Percentiles rank a stretch among this genome's conserved stretches.
phyloP scores from a whole-genome alignment of 495 filamentous ascomycete species.

The Staphylotrichum tortipilum region DNA sequence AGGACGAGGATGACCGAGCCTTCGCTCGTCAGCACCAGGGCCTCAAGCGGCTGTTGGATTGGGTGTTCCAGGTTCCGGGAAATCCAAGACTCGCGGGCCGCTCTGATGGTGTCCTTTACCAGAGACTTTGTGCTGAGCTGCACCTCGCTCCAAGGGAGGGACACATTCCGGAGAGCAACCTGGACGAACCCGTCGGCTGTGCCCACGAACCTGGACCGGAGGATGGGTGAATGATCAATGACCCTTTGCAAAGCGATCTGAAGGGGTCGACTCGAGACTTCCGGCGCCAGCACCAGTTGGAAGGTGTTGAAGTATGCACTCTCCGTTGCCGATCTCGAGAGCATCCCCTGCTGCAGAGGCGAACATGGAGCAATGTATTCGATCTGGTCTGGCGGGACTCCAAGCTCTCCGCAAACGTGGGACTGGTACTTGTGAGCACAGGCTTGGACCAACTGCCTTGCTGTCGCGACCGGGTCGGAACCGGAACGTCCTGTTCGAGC shows the following conservation, averaged over 20 bases:
- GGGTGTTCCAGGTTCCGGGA: constrained; percentile 18
- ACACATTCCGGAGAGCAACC: constrained; percentile 43
- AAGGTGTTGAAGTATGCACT: constrained; percentile 66
- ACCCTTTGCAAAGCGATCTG: constrained; percentile 33
- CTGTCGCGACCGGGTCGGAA: constrained; percentile 3
- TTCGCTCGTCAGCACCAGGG: constrained; percentile 31
- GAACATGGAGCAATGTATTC: constrained; percentile 69
- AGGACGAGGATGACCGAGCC: constrained; percentile 39
- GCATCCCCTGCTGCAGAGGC: constrained; percentile 71
- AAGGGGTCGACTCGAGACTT: constrained; percentile 45
- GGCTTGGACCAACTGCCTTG: constrained; percentile 20
- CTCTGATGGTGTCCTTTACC: constrained; percentile 20
- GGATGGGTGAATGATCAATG: too few species aligned
- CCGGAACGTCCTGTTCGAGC: not conserved
- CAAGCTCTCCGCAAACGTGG: constrained; percentile 38
- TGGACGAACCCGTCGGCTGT: constrained; percentile 67
- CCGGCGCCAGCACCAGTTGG: constrained; percentile 40
- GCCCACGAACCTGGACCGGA: constrained; percentile 57
- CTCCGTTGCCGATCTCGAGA: constrained; percentile 53
- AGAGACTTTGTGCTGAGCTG: constrained; percentile 15
- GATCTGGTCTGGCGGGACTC: constrained; percentile 39
- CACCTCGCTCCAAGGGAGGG: constrained; percentile 42
- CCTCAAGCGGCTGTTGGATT: constrained; percentile 24
- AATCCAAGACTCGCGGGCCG: constrained; percentile 37
- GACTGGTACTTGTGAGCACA: constrained; percentile 20